Evolutionary conservation across 192 early-diverging fungal species (phyloP), one percentile per base, ranked within the genome.

Genomic region (Chytriomyces sp.): DNA sequence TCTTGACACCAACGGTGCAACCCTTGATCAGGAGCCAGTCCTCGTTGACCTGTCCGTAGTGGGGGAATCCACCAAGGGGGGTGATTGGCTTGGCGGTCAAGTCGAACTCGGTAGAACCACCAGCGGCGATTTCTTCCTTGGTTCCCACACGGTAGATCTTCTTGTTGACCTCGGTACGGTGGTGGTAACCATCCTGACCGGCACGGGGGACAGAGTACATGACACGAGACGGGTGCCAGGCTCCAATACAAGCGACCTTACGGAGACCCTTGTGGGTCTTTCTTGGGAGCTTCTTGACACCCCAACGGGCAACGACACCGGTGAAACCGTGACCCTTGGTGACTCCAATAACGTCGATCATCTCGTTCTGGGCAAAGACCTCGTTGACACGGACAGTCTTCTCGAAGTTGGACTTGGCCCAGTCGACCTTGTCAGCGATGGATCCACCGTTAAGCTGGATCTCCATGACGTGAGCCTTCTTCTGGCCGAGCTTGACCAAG

Each of bases 261-360:
- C 98, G 94, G 82, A 99, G 93, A 97, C 98, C 98, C 87, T 93
- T 95, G 91, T 99, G 98, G 63, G 98, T 99, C 94, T 99, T 99
- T 83, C 98, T 92, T 50, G 96, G 98, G 74, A 99, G 94, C 93
- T 98, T 99, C 91, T 97, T 98, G 89, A 95, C 96, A 82, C 98
- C 98, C 96, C 96, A 99, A 92, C 98, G 96, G 82, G 92, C 91
- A 75, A 96, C 97, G 79, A 99, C 98, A 91, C 98, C 98, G 86
- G 94, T 93, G 88, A 93, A 95, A 92, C 98, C 98, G 84, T 98
- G 90, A 91, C 98, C 98, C 90, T 98, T 96, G 90, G 98, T 98
- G 65, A 98, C 95, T 81, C 93, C 96, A 79, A 99, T 97, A 74
- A 96, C 87, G 88, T 99, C 98, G 76, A 98, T 95, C 91, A 97